phyloP scores from a whole-genome alignment of 2,329 filamentous ascomycete species.

The Phialemonium atrogriseum region DNA sequence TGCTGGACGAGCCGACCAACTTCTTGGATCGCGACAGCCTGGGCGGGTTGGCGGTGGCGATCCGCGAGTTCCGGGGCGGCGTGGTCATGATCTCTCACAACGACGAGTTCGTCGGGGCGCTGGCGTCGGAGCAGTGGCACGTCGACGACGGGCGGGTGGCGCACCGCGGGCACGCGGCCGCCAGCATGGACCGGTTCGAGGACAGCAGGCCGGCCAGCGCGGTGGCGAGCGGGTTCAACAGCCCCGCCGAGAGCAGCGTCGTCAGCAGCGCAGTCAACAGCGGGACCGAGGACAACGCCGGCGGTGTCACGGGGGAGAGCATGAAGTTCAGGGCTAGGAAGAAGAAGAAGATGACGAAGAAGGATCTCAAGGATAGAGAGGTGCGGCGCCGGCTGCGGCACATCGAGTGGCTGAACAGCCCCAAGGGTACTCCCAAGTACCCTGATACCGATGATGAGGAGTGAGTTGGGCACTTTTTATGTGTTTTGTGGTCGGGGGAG shows the following conservation, averaged over 20 bases:
- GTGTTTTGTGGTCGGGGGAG: too few relatives aligned
- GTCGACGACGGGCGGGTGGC: conserved; percentile 82
- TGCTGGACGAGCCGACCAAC: conserved; percentile 97
- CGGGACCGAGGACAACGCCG: conserved; percentile 71
- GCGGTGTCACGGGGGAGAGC: conserved; percentile 24
- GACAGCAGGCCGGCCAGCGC: conserved; percentile 62
- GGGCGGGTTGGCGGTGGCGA: conserved; percentile 92
- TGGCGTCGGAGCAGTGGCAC: conserved; percentile 95
- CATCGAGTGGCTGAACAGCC: conserved; percentile 74
- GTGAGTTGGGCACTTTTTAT: conserved; percentile 1
- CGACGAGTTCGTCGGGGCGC: conserved; percentile 94
- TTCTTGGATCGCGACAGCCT: conserved; percentile 98
- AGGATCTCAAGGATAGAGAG: conserved; percentile 90
- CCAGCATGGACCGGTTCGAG: conserved; percentile 78
- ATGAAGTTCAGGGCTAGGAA: conserved; percentile 86
- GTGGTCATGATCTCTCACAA: conserved; percentile 99
- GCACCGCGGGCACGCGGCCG: conserved; percentile 68
- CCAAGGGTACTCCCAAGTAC: conserved; percentile 75
- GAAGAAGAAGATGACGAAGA: conserved; percentile 99
- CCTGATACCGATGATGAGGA: conserved; percentile 71
- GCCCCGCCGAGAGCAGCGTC: conserved; percentile 47
- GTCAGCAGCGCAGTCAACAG: conserved; percentile 63
- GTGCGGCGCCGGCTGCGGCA: conserved; percentile 79
- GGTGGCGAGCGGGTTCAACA: conserved; percentile 50
- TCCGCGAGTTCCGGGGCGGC: conserved; percentile 95